These are phyloP conservation scores for Jaltomata sinuosa DNA, from an alignment of 257 asterid species.

Conservation along the genomic window DNA sequence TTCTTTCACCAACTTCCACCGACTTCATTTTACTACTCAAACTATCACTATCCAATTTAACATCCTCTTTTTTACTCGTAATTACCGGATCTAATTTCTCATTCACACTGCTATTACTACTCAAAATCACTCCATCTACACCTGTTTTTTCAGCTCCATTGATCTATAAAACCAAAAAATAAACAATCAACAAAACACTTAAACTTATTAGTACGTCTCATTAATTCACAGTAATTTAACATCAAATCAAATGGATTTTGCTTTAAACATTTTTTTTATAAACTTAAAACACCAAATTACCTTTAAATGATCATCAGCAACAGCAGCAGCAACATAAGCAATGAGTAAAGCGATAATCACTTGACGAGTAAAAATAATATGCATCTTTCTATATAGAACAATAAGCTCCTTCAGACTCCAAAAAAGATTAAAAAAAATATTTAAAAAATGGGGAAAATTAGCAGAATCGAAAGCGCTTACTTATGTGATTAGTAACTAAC, in stretches of 20 bases:
- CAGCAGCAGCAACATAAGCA: conserved; percentile 9
- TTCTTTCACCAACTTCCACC: conserved; percentile 3
- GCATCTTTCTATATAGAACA: conserved; percentile 22
- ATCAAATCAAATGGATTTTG: background rate
- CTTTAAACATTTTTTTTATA: background rate
- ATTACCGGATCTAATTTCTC: conserved; percentile 19
- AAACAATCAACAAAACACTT: background rate
- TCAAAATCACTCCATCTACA: conserved; percentile 8
- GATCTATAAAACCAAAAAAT: background rate
- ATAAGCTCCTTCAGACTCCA: background rate
- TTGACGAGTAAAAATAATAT: conserved; percentile 16
- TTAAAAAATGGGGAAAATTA: background rate
- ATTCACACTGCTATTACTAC: conserved; percentile 13
- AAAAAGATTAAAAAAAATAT: too few relatives aligned
- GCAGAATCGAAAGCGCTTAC: background rate
- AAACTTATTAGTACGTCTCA: background rate
- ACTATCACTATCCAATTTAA: conserved; percentile 13
- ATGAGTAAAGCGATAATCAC: conserved; percentile 26
- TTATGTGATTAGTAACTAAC: background rate
- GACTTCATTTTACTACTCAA: conserved; percentile 6
- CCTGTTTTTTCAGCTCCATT: conserved; percentile 13
- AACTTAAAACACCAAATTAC: conserved; percentile 30
- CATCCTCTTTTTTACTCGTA: conserved; percentile 1
- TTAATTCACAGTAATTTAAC: background rate
- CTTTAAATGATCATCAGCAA: conserved; percentile 32